Evolutionary conservation across 2,329 filamentous ascomycete genomes (phyloP), one percentile per base, ranked within the genome.

Genomic region (Zasmidium angulare): DNA sequence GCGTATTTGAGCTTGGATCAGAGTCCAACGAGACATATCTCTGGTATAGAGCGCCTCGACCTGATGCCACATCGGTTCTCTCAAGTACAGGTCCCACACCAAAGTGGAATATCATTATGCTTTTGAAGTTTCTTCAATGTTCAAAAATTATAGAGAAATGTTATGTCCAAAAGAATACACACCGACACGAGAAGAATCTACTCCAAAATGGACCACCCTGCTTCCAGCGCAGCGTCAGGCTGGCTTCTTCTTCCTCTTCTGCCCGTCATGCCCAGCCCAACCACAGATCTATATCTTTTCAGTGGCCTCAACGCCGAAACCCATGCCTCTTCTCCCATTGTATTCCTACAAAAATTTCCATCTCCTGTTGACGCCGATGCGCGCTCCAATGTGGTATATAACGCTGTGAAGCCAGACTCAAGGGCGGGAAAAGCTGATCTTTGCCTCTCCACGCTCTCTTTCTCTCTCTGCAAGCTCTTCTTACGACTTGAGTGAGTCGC

Each of bases 401-500:
- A 14, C 12, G 12, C n/a, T 43, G 29, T 36, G 7, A 7, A 7
- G 14, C 7, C 7, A 36, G 29, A 7, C 29, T 36, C 29, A 14
- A 36, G n/a, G n/a, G n/a, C n/a, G n/a, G n/a, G n/a, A n/a, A n/a
- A n/a, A n/a, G n/a, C n/a, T n/a, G 29, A 36, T 7, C 14, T 14
- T 36, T 14, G 29, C 29, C 7, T 7, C 29, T 7, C 29, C 9
- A 55, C 47, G 36, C 22, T 52, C 20, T 24, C 24, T 23, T 23
- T 52, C 36, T 43, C 53, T 31, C n/a, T n/a, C n/a, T 29, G 26
- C 26, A 6, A 29, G 26, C 26, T 29, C 26, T 20, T 54, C n/a
- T 71, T 64, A 88, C 70, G 84, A 86, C 75, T 93, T 93, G 61
- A 91, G 81, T 17, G 89, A 89, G 75, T 98, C 93, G 70, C 90